These are phyloP conservation scores for Xylariaceae sp. DNA, from an alignment of 2,329 filamentous ascomycete species.

Conservation along the genomic window DNA sequence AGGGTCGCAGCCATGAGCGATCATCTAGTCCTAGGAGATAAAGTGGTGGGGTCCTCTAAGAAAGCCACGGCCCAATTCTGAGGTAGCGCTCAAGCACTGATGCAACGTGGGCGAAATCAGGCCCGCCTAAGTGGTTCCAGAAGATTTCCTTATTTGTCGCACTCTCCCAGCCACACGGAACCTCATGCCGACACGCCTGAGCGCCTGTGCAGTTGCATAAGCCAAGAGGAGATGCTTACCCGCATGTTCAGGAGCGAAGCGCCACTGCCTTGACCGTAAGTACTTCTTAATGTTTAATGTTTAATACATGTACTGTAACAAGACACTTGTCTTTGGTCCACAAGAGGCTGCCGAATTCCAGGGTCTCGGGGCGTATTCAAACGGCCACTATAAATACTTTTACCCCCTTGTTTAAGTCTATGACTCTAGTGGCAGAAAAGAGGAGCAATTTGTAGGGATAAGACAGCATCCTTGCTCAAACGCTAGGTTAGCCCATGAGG, in stretches of 20 bases:
- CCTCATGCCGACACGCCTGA: neutral
- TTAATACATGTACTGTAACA: too few relatives aligned
- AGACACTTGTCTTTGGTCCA: too few relatives aligned
- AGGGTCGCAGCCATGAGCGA: too few relatives aligned
- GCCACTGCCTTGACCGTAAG: too few relatives aligned
- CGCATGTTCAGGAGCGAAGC: too few relatives aligned
- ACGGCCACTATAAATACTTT: constrained; percentile 1
- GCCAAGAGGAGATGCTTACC: neutral
- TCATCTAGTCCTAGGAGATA: too few relatives aligned
- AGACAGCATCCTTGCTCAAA: constrained; percentile 12
- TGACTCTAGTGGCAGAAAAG: constrained; percentile 3
- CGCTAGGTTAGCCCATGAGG: constrained; percentile 18
- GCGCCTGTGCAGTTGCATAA: neutral
- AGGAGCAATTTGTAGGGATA: constrained; percentile 17
- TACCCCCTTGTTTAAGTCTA: constrained; percentile 15
- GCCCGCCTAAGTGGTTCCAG: constrained; percentile 21
- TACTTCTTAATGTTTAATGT: too few relatives aligned
- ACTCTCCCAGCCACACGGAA: neutral
- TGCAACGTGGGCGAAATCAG: too few relatives aligned
- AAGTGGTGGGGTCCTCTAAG: constrained; percentile 12
- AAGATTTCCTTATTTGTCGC: constrained; percentile 18
- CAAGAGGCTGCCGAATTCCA: neutral
- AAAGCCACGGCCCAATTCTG: constrained; percentile 20
- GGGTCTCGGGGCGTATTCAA: neutral
- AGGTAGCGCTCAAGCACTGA: constrained; percentile 18